These are phyloP conservation scores for Parathielavia hyrcaniae DNA, from an alignment of 495 filamentous ascomycete species.

Conservation along the genomic window DNA sequence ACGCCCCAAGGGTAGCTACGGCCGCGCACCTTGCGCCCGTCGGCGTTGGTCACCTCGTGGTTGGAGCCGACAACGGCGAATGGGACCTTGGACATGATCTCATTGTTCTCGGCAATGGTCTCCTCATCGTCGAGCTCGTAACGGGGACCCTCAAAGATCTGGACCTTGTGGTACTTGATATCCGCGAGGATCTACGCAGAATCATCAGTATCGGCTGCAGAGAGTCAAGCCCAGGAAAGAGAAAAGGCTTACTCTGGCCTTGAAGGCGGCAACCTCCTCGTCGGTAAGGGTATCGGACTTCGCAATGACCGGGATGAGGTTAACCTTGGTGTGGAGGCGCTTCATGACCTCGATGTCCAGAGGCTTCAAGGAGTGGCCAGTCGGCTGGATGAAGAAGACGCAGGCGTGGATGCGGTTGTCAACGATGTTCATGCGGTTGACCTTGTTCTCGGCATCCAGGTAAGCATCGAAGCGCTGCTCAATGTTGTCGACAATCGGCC, in stretches of 20 bases:
- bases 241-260: slow-evolving; percentile 69
- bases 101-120: slow-evolving; percentile 98
- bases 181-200: slow-evolving; percentile 79
- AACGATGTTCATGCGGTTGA: slow-evolving; percentile 98
- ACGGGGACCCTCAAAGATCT: slow-evolving; percentile 97
- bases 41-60: slow-evolving; percentile 78
- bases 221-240: background rate
- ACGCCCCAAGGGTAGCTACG: slow-evolving; percentile 97
- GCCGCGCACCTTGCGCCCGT: slow-evolving; percentile 93
- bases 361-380: slow-evolving; percentile 98
- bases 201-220: slow-evolving; percentile 17
- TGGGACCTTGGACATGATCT: slow-evolving; percentile 99
- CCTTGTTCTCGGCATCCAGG: slow-evolving; percentile 98
- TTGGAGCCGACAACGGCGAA: slow-evolving; percentile 98
- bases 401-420: slow-evolving; percentile 98
- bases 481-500: slow-evolving; percentile 98
- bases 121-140: slow-evolving; percentile 99
- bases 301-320: slow-evolving; percentile 97
- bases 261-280: slow-evolving; percentile 89
- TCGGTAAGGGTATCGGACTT: slow-evolving; percentile 98
- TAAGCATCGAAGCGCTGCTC: slow-evolving; percentile 98
- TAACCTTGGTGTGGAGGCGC: slow-evolving; percentile 98
- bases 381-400: slow-evolving; percentile 99
- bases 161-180: slow-evolving; percentile 91
- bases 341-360: slow-evolving; percentile 99